Conservation (phyloP, 2,329 filamentous ascomycete species). For the Aureobasidium musti region DNA sequence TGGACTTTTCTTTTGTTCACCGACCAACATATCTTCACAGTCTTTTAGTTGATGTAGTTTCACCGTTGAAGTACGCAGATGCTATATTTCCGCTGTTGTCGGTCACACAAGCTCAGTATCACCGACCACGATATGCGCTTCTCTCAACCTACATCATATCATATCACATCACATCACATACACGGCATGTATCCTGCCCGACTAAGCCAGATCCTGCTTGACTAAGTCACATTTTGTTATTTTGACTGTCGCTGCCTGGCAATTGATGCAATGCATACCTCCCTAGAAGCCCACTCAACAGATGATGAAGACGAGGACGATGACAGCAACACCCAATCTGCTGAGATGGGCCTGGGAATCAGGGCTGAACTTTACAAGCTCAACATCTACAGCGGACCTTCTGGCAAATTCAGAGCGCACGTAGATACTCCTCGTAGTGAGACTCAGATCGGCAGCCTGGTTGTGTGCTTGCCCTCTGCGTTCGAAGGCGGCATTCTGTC, state of each 20-base stretch:
- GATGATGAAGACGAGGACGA: neutral
- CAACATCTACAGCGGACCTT: slow-evolving; percentile 47
- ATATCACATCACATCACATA: neutral
- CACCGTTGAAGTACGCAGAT: neutral
- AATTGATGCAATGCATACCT: neutral
- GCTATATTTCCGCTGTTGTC: neutral
- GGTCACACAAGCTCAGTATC: neutral
- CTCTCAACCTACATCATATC: no score
- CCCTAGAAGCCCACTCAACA: neutral
- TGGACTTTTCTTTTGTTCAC: neutral
- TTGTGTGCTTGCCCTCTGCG: slow-evolving; percentile 33
- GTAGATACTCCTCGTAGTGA: slow-evolving; percentile 37
- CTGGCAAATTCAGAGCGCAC: slow-evolving; percentile 35
- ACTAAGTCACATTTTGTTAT: no score
- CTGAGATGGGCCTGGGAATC: slow-evolving; percentile 39
- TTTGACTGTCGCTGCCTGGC: neutral
- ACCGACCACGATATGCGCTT: no score
- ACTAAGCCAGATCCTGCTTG: neutral
- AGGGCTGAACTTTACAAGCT: slow-evolving; percentile 60
- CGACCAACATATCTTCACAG: neutral
- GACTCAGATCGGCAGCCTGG: slow-evolving; percentile 36
- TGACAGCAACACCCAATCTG: neutral
- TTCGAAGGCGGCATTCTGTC: slow-evolving; percentile 47
- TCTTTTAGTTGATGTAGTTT: neutral
- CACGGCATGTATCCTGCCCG: neutral